Conservation (phyloP, 129 eudicot species). For the Flaveria trinervia region DNA sequence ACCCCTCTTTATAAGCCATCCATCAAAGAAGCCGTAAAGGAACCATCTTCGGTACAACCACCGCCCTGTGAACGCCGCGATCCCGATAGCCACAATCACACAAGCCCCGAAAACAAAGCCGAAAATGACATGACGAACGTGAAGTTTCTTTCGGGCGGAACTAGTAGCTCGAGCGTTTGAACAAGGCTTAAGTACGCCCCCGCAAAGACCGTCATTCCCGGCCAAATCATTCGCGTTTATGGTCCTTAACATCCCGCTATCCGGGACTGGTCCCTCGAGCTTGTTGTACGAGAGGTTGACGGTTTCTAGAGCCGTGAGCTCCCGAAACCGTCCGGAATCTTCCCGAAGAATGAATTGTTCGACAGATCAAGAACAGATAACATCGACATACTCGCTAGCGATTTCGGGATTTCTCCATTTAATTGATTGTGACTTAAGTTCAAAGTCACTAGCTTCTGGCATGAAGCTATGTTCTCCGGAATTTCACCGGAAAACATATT, state of each 20-base stretch:
- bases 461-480: constrained; percentile 66
- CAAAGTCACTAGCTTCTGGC: constrained; percentile 66
- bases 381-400: constrained; percentile 64
- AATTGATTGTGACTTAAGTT: constrained; percentile 58
- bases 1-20: constrained; percentile 47
- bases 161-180: constrained; percentile 22
- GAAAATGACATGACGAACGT: constrained; percentile 33
- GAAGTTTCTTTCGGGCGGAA: constrained; percentile 32
- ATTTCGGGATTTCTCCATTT: constrained; percentile 68
- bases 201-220: constrained; percentile 66
- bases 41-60: constrained; percentile 60
- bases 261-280: constrained; percentile 84
- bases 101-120: constrained; percentile 58
- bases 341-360: constrained; percentile 64
- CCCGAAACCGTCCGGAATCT: constrained; percentile 66
- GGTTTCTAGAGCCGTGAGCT: constrained; percentile 71
- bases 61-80: constrained; percentile 35
- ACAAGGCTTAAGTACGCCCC: constrained; percentile 59
- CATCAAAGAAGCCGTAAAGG: constrained; percentile 46
- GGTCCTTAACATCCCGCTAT: constrained; percentile 51
- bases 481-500: constrained; percentile 65
- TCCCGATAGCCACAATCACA: constrained; percentile 42
- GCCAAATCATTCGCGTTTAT: constrained; percentile 54
- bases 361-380: constrained; percentile 76
- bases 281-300: constrained; percentile 72